Conservation (phyloP, 208 protist genomes). For the Paratrypanosoma confusum region DNA sequence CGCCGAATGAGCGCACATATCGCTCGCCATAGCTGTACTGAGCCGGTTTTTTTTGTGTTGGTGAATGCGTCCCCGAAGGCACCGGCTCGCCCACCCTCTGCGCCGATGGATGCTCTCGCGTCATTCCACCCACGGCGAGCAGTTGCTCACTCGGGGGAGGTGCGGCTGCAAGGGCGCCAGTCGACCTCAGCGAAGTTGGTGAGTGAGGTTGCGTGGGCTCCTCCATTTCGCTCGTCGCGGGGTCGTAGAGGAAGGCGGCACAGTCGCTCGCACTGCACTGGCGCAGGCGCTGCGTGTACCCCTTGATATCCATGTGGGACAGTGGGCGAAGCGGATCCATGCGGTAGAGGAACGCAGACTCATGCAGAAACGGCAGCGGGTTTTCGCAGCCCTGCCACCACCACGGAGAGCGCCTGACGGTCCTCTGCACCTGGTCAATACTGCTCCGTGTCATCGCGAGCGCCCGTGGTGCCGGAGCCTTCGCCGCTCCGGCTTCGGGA, state of each 20-base stretch:
- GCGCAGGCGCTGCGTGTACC: neutral
- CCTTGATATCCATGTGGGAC: neutral
- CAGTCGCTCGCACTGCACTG: slow-evolving; percentile 1
- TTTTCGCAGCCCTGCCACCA: too few relatives aligned
- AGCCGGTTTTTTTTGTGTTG: neutral
- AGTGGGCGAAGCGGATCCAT: slow-evolving; percentile 11
- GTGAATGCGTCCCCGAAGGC: slow-evolving; percentile 2
- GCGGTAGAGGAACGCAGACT: slow-evolving; percentile 15
- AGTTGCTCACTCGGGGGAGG: too few relatives aligned
- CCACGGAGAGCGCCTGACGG: too few relatives aligned
- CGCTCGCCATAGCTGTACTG: slow-evolving; percentile 6
- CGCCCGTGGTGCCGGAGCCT: too few relatives aligned
- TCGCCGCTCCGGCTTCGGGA: too few relatives aligned
- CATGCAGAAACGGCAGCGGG: slow-evolving; percentile 3
- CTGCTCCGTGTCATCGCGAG: too few relatives aligned
- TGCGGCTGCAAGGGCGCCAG: neutral
- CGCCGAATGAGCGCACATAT: slow-evolving; percentile 11
- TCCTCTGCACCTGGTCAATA: too few relatives aligned
- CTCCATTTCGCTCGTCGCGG: too few relatives aligned
- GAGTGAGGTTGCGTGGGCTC: neutral
- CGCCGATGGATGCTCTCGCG: too few relatives aligned
- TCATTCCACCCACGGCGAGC: too few relatives aligned
- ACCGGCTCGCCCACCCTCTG: too few relatives aligned
- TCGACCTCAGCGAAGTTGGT: neutral
- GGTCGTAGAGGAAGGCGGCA: slow-evolving; percentile 1